phyloP scores from a whole-genome alignment of 2,329 filamentous ascomycete species.

The Elsinoe batatas region DNA sequence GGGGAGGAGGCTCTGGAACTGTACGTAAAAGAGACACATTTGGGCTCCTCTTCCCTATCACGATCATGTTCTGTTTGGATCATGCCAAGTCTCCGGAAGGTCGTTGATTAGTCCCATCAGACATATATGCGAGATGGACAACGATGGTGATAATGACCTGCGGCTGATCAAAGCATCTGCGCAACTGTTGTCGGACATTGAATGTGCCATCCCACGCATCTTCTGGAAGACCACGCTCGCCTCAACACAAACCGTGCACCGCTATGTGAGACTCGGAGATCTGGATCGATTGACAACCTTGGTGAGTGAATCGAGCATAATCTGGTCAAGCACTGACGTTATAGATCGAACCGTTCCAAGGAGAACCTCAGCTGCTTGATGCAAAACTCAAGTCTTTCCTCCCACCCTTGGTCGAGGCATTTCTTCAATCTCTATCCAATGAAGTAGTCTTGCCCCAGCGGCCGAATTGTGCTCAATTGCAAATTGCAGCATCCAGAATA shows the following conservation, averaged over 20 bases:
- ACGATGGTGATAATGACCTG: conserved; percentile 37
- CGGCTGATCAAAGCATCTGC: conserved; percentile 35
- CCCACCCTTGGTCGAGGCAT: conserved; percentile 63
- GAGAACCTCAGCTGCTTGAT: conserved; percentile 88
- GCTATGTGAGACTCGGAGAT: conserved; percentile 30
- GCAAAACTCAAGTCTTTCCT: conserved; percentile 68
- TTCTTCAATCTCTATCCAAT: conserved; percentile 54
- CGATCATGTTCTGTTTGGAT: too few relatives aligned
- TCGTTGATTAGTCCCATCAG: too few relatives aligned
- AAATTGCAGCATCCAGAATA: conserved; percentile 64
- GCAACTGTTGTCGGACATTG: conserved; percentile 25
- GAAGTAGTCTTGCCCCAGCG: conserved; percentile 16
- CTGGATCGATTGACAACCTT: conserved; percentile 31
- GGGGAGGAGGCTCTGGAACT: too few relatives aligned
- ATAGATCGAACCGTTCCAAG: conserved; percentile 78
- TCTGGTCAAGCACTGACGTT: background rate
- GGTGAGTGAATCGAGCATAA: conserved; percentile 19
- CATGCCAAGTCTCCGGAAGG: too few relatives aligned
- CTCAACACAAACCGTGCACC: conserved; percentile 23
- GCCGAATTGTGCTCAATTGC: conserved; percentile 31
- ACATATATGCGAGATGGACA: too few relatives aligned
- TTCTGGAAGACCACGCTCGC: conserved; percentile 28
- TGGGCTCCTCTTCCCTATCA: too few relatives aligned
- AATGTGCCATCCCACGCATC: conserved; percentile 35
- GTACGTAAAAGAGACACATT: too few relatives aligned